Percentiles rank a stretch among this genome's conserved stretches.
These are phyloP conservation scores for Penicillium aurantiogriseum DNA, from an alignment of 2,329 filamentous ascomycete genomes.

Conservation along the genomic window DNA sequence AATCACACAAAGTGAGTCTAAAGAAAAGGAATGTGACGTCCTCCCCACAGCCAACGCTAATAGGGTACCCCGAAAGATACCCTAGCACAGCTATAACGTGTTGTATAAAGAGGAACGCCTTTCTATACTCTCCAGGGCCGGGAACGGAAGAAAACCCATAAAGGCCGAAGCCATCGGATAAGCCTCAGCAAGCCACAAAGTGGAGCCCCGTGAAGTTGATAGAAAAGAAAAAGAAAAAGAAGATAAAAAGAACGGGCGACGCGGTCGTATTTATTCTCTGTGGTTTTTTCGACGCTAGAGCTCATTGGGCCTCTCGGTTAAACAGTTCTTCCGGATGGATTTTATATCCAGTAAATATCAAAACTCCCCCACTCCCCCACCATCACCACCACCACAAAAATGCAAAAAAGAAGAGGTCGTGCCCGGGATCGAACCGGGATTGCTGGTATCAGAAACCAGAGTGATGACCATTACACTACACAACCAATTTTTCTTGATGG, in stretches of 20 bases:
- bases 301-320: conserved; percentile 3
- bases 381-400: too few relatives aligned
- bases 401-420: conserved; percentile 1
- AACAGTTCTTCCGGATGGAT: neutral
- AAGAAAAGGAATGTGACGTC: conserved; percentile 5
- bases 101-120: conserved; percentile 16
- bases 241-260: neutral
- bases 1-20: neutral
- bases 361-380: too few relatives aligned
- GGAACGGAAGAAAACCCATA: conserved; percentile 23
- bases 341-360: neutral
- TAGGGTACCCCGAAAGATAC: conserved; percentile 2
- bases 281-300: conserved; percentile 7
- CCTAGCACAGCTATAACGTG: conserved; percentile 15
- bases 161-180: conserved; percentile 18
- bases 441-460: conserved; percentile 3
- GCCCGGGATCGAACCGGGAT: conserved; percentile 14
- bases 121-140: conserved; percentile 23
- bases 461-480: conserved; percentile 2
- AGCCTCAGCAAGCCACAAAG: conserved; percentile 24
- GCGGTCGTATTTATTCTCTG: conserved; percentile 1
- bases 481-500: neutral
- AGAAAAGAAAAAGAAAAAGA: conserved; percentile 12
- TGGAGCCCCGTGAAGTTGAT: conserved; percentile 23
- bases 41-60: conserved; percentile 5